These are phyloP conservation scores for Filosporella fistucella DNA, from an alignment of 495 filamentous ascomycete species.

Conservation along the genomic window DNA sequence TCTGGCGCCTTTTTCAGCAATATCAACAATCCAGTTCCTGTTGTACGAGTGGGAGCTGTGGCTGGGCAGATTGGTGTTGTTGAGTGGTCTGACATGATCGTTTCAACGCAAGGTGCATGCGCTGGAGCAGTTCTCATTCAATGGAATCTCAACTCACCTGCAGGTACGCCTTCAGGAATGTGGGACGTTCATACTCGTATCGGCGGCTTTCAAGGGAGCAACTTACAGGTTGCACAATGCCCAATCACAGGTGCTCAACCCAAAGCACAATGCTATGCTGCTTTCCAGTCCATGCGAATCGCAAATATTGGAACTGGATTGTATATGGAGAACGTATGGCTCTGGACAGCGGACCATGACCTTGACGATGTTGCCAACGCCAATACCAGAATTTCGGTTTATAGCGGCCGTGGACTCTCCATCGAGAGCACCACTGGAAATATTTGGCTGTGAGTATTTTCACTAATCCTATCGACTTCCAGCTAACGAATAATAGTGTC, in stretches of 20 bases:
- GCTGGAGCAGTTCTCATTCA: constrained; percentile 43
- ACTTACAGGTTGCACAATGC: constrained; percentile 36
- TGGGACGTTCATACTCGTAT: constrained; percentile 41
- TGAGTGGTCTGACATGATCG: constrained; percentile 55
- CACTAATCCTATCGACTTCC: too few species aligned
- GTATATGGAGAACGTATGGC: constrained; percentile 59
- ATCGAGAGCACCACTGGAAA: constrained; percentile 46
- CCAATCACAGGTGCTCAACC: constrained; percentile 3
- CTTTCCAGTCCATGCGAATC: constrained; percentile 46
- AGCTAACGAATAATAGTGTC: too few species aligned
- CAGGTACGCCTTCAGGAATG: constrained; percentile 15
- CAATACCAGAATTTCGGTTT: constrained; percentile 65
- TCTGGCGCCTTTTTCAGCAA: constrained; percentile 48
- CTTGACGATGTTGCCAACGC: constrained; percentile 45
- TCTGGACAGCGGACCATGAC: constrained; percentile 53
- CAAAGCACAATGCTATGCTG: constrained; percentile 39
- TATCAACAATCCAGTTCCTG: constrained; percentile 39
- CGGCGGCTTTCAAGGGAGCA: constrained; percentile 37
- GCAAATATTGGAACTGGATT: constrained; percentile 35
- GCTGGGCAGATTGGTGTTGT: constrained; percentile 47
- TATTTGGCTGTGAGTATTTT: constrained; percentile 45
- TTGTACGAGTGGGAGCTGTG: constrained; percentile 50
- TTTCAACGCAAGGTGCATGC: constrained; percentile 40
- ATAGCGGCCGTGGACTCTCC: constrained; percentile 32
- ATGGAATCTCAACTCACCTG: constrained; percentile 18